Evolutionary conservation across 2,329 filamentous ascomycete species (phyloP), one percentile per base, ranked within the genome.

Genomic region (Colletotrichum tanaceti): DNA sequence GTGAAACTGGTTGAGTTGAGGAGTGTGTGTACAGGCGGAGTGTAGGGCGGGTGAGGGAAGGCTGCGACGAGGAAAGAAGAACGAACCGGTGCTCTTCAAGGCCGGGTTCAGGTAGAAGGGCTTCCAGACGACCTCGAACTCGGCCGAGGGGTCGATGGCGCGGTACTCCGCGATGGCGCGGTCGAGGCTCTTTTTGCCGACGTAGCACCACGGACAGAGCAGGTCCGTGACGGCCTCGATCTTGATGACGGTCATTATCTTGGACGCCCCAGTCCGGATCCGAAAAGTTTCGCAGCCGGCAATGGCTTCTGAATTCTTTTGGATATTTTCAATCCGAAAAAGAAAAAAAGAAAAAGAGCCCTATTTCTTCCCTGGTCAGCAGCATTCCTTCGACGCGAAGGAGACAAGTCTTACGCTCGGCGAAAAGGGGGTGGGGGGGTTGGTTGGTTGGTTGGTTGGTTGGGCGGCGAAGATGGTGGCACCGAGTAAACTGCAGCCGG

Each of bases 151-250:
- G 67, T 85, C 78, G 16, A 71, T 72, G 4, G 74, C 71, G 62
- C 75, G 76, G 73, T 82, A 85, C 6, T 74, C 71, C 24, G 76
- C 73, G 70, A 86, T 84, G 63, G 85, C 84, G 14, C 68, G 71
- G 66, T 85, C 80, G 59, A 87, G 78, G 62, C 79, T 81, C 64
- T 78, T 81, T 70, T 84, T 80, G 65, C 81, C 80, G 67, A 87
- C 77, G 72, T 84, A 87, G 72, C 83, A 86, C 78, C 83, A 86
- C 4, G 85, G 83, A 66, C 85, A 87, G 44, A 85, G 76, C 7
- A 83, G 79, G 73, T 87, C 85, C 44, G 82, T 76, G 71, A 85
- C 83, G 53, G 85, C 76, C 55, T 85, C 82, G 67, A 87, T 80
- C 13, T 75, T 75, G 71, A 85, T 81, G 39, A 72, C 72, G 18